Evolutionary conservation across 257 asterid species (phyloP).

Genomic region (Verbena officinalis): DNA sequence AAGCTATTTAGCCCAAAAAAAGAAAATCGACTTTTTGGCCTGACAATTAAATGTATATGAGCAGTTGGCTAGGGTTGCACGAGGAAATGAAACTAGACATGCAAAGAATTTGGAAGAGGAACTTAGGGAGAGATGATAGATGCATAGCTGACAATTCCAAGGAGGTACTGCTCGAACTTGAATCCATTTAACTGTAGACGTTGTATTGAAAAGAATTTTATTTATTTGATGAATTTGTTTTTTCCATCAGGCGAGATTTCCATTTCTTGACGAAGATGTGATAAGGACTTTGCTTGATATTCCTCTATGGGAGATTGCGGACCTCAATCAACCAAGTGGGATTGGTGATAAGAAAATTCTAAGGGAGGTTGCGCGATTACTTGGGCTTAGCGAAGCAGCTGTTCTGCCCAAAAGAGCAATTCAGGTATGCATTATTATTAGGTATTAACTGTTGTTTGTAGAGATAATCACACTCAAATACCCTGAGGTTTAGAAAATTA

Average conservation of each 20-base stretch:
- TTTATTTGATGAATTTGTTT: conserved; percentile 15
- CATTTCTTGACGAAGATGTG: conserved; percentile 93
- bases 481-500: too few species aligned
- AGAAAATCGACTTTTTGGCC: conserved; percentile 19
- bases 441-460: too few species aligned
- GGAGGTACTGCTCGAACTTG: conserved; percentile 58
- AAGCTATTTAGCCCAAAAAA: neutral
- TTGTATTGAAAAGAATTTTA: conserved; percentile 8
- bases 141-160: conserved; percentile 89
- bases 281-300: conserved; percentile 75
- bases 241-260: conserved; percentile 75
- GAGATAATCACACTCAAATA: too few species aligned
- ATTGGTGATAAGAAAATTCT: conserved; percentile 85
- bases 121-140: conserved; percentile 96
- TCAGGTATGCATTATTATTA: too few species aligned
- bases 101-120: conserved; percentile 99
- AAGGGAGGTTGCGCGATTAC: conserved; percentile 88
- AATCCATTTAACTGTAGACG: neutral
- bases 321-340: conserved; percentile 90
- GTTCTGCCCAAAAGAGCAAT: conserved; percentile 89
- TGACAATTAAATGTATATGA: neutral
- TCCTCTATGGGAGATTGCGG: conserved; percentile 92
- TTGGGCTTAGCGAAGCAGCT: conserved; percentile 81
- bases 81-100: conserved; percentile 94
- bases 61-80: conserved; percentile 85